Base-by-base conservation (phyloP, 768 basidiomycete genomes). In the Psilocybe subaeruginosa region DNA sequence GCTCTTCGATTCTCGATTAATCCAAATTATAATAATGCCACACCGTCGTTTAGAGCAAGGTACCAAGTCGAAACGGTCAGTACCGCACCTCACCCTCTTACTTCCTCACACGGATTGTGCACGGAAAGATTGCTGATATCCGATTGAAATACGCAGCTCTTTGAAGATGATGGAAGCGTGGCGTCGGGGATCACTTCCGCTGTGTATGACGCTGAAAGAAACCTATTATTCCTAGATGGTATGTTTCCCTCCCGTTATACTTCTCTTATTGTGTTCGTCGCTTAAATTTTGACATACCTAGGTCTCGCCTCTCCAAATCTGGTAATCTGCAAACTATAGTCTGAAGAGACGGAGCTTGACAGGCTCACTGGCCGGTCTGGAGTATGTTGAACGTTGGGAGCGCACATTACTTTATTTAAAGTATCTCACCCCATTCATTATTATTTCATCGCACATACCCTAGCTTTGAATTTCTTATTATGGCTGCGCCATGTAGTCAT, bases 131-230 rank as follows among this genome's bases (percentile, higher is more conserved):
- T 7, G 8, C 53, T 55, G 45, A 60, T 48, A 11, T 46, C 41
- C 46, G 54, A 31, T 43, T 46, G 30, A 39, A 29, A 56, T 47
- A 16, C 8, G 2, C 54, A 66, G 65, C 46, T 66, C 54, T 87
- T 89, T 54, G 84, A 88, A 68, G 85, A 90, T 68, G 74, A 84
- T 58, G 87, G 89, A 14, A 75, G 70, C 8, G 54, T 83, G 29
- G 80, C 80, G 4, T 80, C 80, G 5, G 83, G 78, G 4, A 75
- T 78, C 39, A 89, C 88, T 2, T 74, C 80, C 3, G 85, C 74
- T 1, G 85, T 77, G 17, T 79, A 84, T 64, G 84, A 87, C 58
- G 70, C 78, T 5, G 61, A 77, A 63, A 74, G 82, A 35, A 68
- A 73, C 19, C 74, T 69, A 31, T 67, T 89, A 16, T 89, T 82